A percentile compares a stretch with the other conserved stretches of the same genome.
phyloP scores from a whole-genome alignment of 768 basidiomycete genomes.

The Auriscalpium vulgare region DNA sequence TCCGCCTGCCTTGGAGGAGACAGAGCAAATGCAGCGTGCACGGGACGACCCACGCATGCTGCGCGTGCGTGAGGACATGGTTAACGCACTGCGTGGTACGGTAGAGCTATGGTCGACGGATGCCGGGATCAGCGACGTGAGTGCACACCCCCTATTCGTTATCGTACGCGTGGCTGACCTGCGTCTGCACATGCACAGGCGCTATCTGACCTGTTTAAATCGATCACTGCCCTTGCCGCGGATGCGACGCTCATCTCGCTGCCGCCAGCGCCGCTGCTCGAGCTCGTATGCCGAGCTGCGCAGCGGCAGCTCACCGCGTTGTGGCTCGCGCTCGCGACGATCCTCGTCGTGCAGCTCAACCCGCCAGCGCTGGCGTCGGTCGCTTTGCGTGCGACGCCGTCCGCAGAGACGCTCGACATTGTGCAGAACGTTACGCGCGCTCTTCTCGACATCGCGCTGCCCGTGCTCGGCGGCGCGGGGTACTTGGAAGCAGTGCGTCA shows the following conservation, averaged over 20 bases:
- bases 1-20: constrained; percentile 42
- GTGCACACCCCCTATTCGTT: constrained; percentile 21
- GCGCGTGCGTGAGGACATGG: constrained; percentile 59
- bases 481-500: constrained; percentile 62
- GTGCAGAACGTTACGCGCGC: constrained; percentile 48
- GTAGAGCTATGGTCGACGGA: constrained; percentile 78
- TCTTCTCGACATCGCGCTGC: constrained; percentile 51
- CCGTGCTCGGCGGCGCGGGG: constrained; percentile 43
- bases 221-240: constrained; percentile 73
- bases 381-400: constrained; percentile 45
- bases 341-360: constrained; percentile 76
- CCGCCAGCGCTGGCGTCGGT: constrained; percentile 47
- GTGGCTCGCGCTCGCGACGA: constrained; percentile 79
- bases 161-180: not conserved
- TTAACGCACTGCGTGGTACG: constrained; percentile 47
- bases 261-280: constrained; percentile 74
- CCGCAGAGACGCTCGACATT: constrained; percentile 45
- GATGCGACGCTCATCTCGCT: constrained; percentile 77
- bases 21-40: constrained; percentile 48
- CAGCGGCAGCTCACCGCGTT: constrained; percentile 68
- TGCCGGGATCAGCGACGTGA: constrained; percentile 66
- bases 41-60: constrained; percentile 57
- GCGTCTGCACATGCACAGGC: constrained; percentile 35
- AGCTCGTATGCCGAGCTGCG: constrained; percentile 64
- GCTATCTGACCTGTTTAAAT: constrained; percentile 76